These are phyloP conservation scores for Neurospora cerealis DNA, from an alignment of 495 filamentous ascomycete genomes.

Conservation along the genomic window DNA sequence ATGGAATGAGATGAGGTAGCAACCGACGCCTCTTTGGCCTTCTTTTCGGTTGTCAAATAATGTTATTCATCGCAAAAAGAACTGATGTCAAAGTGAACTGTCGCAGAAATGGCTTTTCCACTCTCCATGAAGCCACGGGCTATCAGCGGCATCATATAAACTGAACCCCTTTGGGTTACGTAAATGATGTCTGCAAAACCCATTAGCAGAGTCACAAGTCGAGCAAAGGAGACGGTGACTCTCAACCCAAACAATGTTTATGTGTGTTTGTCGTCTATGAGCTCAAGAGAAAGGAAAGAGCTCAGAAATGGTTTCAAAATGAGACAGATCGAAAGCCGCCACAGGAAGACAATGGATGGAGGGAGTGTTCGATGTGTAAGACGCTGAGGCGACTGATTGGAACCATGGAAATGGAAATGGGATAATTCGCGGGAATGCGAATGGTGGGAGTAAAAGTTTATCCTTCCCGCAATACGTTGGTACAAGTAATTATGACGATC, in stretches of 20 bases:
- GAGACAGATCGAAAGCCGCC: neutral
- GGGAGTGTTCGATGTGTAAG: neutral
- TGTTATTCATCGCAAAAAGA: neutral
- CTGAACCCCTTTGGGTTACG: neutral
- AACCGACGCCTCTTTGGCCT: neutral
- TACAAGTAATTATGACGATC: neutral
- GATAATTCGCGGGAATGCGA: neutral
- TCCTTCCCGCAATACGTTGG: neutral
- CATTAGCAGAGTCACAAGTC: neutral
- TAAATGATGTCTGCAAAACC: neutral
- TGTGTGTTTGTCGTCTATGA: neutral
- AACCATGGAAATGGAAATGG: neutral
- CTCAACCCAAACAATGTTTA: neutral
- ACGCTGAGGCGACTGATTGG: neutral
- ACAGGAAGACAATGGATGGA: neutral
- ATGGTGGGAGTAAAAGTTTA: neutral
- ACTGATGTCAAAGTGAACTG: neutral
- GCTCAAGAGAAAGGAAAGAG: neutral
- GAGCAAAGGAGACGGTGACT: neutral
- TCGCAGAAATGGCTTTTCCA: neutral
- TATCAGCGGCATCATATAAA: neutral
- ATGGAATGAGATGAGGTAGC: constrained; percentile 15
- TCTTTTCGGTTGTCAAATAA: constrained; percentile 1
- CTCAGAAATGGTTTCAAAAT: neutral
- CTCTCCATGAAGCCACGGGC: neutral